Evolutionary conservation across 805 yeast genomes (phyloP).

Genomic region (Candida silvatica): DNA sequence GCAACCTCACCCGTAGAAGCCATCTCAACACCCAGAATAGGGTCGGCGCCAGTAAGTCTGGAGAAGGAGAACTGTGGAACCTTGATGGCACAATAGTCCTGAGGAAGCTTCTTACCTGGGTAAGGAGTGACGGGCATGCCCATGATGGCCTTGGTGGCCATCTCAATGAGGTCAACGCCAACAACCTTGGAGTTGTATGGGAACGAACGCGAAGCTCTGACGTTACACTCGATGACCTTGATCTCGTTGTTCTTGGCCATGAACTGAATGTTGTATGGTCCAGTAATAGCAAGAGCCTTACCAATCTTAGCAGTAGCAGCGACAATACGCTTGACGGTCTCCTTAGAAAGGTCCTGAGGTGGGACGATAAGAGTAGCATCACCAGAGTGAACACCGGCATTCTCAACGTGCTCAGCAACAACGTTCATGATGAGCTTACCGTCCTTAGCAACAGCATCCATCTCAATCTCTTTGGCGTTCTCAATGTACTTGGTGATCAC

Average conservation of each 20-base stretch:
- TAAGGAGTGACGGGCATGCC: conserved; percentile 84
- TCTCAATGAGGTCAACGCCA: conserved; percentile 91
- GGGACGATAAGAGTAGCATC: conserved; percentile 97
- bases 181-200: conserved; percentile 97
- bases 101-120: conserved; percentile 83
- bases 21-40: conserved; percentile 97
- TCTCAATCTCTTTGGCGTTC: conserved; percentile 95
- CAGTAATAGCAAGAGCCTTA: conserved; percentile 88
- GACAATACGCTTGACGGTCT: conserved; percentile 84
- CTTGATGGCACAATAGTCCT: conserved; percentile 90
- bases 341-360: conserved; percentile 89
- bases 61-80: conserved; percentile 98
- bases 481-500: conserved; percentile 95
- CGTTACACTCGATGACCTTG: conserved; percentile 97
- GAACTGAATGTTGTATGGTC: conserved; percentile 96
- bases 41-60: conserved; percentile 95
- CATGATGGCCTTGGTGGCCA: conserved; percentile 94
- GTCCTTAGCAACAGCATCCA: conserved; percentile 96
- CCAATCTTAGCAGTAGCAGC: conserved; percentile 96
- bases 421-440: conserved; percentile 96
- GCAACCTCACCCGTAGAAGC: conserved; percentile 99
- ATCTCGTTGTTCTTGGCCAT: conserved; percentile 93
- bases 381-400: conserved; percentile 99
- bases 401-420: conserved; percentile 97
- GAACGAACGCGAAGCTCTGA: conserved; percentile 98